Base-by-base conservation (phyloP, 768 basidiomycete species). In the Solioccasus polychromus region DNA sequence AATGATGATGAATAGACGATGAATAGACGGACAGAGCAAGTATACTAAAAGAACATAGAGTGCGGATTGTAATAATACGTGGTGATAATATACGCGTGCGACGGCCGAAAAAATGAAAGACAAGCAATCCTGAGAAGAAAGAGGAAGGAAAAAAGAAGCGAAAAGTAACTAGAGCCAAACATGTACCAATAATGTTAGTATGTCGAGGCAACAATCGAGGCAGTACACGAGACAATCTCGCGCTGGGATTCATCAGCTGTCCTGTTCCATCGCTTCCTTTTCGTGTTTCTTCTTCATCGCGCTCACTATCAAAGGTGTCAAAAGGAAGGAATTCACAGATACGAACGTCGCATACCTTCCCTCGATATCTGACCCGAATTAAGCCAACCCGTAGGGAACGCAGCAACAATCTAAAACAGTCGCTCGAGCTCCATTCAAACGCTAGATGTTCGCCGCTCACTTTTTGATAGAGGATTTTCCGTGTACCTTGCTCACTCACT, bases 331-430 rank as follows among this genome's bases (percentile, higher is more conserved):
- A 10, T 23, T 3, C 15, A 18, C 4, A 22, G 3, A 11, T 6
- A 29, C n/a, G 3, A 12, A n/a, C 2, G 20, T 30, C 22, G 65
- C 83, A 28, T 40, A 90, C 88, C 86, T 73, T 92, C 90, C 58
- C 90, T 76, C 26, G 88, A 90, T 48, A 92, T 88, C 63, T 89
- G 86, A 3, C 88, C 86, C 3, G 87, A 88, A 23, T 83, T 81
- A 70, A 92, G 80, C 90, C 90, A 92, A 11, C 87, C 87, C 1
- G 82, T 72, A 0, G 89, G 90, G 65, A 88, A 92, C 2, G 80
- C 80, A n/a, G 75, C 76, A 0, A 91, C 84, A 46, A 92, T 89
- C 82, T 83, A 26, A 3, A 20, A 18, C 24, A 38, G 11, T 22
- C 7, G 25, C n/a, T 22, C 46, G n/a, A n/a, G n/a, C n/a, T 29